These are phyloP conservation scores for Verticillium alfalfae DNA, from an alignment of 2,329 filamentous ascomycete species.

Conservation along the genomic window DNA sequence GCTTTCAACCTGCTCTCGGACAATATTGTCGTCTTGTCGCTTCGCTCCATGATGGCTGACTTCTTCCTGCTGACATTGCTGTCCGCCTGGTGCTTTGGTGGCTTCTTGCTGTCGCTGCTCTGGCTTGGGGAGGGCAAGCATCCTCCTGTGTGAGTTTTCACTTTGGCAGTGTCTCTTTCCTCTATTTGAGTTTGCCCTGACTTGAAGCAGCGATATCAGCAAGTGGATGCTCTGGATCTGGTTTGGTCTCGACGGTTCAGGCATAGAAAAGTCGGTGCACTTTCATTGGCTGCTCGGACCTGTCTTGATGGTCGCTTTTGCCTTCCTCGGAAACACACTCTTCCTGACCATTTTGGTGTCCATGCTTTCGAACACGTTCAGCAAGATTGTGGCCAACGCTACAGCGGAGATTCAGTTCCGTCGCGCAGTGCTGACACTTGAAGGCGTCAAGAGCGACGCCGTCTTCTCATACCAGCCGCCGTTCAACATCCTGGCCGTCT, in stretches of 20 bases:
- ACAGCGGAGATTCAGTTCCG: slow-evolving; percentile 82
- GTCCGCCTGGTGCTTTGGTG: slow-evolving; percentile 77
- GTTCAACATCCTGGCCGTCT: slow-evolving; percentile 74
- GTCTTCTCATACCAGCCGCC: slow-evolving; percentile 79
- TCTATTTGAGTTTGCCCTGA: not conserved
- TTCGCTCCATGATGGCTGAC: slow-evolving; percentile 80
- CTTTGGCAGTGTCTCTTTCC: not conserved
- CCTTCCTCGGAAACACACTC: slow-evolving; percentile 79
- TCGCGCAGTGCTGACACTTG: slow-evolving; percentile 73
- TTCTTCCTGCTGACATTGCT: slow-evolving; percentile 73
- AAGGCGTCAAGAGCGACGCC: slow-evolving; percentile 80
- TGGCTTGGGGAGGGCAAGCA: slow-evolving; percentile 68
- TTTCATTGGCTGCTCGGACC: slow-evolving; percentile 80
- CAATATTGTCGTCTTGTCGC: slow-evolving; percentile 75
- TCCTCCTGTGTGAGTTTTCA: slow-evolving; percentile 43
- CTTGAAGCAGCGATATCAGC: slow-evolving; percentile 53
- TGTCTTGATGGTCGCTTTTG: slow-evolving; percentile 74
- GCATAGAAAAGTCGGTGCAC: slow-evolving; percentile 55
- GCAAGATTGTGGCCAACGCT: slow-evolving; percentile 69
- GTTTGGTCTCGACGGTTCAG: slow-evolving; percentile 76
- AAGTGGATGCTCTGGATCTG: slow-evolving; percentile 95
- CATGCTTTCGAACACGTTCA: slow-evolving; percentile 80
- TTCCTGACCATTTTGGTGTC: slow-evolving; percentile 87
- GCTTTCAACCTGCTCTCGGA: slow-evolving; percentile 81
- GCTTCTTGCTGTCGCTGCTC: slow-evolving; percentile 72